A percentile compares a stretch with the other conserved stretches of the same genome.
phyloP scores from a whole-genome alignment of 2,329 filamentous ascomycete genomes.

The Trichoderma lentiforme region DNA sequence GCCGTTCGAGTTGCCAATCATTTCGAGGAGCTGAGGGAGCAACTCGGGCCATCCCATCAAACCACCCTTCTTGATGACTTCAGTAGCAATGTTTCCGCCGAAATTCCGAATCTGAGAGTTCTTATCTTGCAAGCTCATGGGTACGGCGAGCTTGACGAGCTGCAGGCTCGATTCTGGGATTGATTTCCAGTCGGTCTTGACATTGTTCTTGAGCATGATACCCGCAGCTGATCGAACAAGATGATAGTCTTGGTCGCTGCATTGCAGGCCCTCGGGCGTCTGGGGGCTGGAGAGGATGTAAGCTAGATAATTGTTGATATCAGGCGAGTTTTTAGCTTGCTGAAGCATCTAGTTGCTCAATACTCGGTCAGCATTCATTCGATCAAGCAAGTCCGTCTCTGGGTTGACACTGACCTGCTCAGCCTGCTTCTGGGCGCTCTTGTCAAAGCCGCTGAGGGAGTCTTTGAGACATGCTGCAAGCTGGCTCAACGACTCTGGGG shows the following conservation, averaged over 20 bases:
- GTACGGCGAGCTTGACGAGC: constrained; percentile 76
- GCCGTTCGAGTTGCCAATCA: constrained; percentile 71
- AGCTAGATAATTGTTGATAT: constrained; percentile 96
- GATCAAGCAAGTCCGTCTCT: neutral
- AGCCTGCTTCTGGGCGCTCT: constrained; percentile 79
- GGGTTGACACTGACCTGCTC: constrained; percentile 65
- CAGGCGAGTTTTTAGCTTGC: constrained; percentile 82
- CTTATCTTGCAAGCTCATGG: constrained; percentile 76
- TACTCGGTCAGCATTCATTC: constrained; percentile 12
- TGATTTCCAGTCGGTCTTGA: constrained; percentile 70
- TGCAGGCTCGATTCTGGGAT: constrained; percentile 70
- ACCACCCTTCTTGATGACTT: constrained; percentile 80
- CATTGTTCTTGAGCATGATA: constrained; percentile 94
- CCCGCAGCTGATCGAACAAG: constrained; percentile 82
- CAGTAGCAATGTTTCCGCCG: constrained; percentile 90
- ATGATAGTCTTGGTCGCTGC: constrained; percentile 61
- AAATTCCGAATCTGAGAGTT: constrained; percentile 81
- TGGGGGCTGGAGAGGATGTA: constrained; percentile 78
- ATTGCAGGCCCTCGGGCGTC: constrained; percentile 57
- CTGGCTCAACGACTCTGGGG: constrained; percentile 82
- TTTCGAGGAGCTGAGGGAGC: constrained; percentile 73
- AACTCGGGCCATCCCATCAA: constrained; percentile 89
- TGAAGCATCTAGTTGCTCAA: constrained; percentile 70
- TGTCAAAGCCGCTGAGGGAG: constrained; percentile 82
- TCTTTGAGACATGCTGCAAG: constrained; percentile 86